A percentile compares a stretch with the other conserved stretches of the same genome.
phyloP scores from a whole-genome alignment of 2,329 filamentous ascomycete species.

The Claviceps pazoutovae region DNA sequence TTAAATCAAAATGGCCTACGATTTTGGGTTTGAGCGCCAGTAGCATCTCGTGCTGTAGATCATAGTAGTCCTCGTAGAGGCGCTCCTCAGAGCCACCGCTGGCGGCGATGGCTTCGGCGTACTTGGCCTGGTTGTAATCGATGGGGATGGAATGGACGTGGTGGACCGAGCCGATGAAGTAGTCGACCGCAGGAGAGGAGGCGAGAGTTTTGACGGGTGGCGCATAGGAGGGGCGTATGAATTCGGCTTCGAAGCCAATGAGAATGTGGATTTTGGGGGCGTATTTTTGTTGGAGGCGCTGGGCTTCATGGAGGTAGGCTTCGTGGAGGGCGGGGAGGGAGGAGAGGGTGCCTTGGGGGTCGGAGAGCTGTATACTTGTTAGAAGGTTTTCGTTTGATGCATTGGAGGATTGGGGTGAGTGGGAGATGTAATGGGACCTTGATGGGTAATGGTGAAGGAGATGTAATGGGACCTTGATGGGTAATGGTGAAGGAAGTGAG shows the following conservation, averaged over 20 bases:
- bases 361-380: slow-evolving; percentile 26
- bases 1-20: slow-evolving; percentile 89
- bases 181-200: slow-evolving; percentile 54
- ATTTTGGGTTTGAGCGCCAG: slow-evolving; percentile 55
- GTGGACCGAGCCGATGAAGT: slow-evolving; percentile 88
- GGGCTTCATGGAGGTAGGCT: slow-evolving; percentile 63
- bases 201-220: slow-evolving; percentile 47
- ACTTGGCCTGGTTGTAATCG: slow-evolving; percentile 63
- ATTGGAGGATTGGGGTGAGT: neutral
- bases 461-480: too few species aligned
- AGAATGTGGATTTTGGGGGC: slow-evolving; percentile 58
- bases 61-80: slow-evolving; percentile 78
- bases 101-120: slow-evolving; percentile 33
- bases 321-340: slow-evolving; percentile 43
- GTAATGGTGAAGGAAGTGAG: too few species aligned
- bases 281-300: slow-evolving; percentile 58
- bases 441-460: too few species aligned
- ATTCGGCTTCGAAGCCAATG: slow-evolving; percentile 87
- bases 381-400: neutral
- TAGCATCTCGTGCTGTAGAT: slow-evolving; percentile 75
- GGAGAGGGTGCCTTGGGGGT: slow-evolving; percentile 34
- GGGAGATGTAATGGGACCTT: too few species aligned
- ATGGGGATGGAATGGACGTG: slow-evolving; percentile 80
- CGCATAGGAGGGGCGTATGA: slow-evolving; percentile 58
- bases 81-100: slow-evolving; percentile 44